Conservation (phyloP, 768 basidiomycete species). For the Trametes cubensis region DNA sequence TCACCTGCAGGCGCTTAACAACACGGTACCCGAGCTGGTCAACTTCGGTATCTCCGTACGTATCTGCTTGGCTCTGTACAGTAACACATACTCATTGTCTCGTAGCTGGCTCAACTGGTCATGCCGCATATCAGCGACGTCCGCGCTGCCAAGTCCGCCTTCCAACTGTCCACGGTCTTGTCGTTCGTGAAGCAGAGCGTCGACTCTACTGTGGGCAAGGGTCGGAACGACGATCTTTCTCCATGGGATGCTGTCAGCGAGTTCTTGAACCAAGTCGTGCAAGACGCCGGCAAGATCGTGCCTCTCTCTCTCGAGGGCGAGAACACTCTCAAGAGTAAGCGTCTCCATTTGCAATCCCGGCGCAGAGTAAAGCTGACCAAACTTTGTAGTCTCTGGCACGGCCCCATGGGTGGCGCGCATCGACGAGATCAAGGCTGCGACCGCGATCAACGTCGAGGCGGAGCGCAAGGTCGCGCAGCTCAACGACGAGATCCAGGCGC, state of each 20-base stretch:
- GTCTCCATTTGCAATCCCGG: conserved; percentile 4
- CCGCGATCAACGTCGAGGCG: conserved; percentile 88
- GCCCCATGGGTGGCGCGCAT: conserved; percentile 88
- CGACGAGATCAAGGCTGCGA: conserved; percentile 77
- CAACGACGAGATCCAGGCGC: conserved; percentile 87
- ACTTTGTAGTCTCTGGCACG: conserved; percentile 60
- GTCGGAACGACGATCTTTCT: conserved; percentile 62
- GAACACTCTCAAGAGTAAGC: conserved; percentile 77
- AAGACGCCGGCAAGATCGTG: conserved; percentile 70
- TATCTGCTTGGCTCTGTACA: background rate
- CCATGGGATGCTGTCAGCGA: conserved; percentile 80
- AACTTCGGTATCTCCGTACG: conserved; percentile 90
- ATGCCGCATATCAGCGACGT: conserved; percentile 86
- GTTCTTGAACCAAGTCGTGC: conserved; percentile 67
- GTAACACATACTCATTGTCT: background rate
- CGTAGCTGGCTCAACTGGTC: conserved; percentile 84
- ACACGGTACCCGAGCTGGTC: conserved; percentile 76
- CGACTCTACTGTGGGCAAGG: conserved; percentile 67
- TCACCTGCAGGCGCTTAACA: conserved; percentile 72
- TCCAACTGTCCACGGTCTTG: conserved; percentile 74
- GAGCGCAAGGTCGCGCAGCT: conserved; percentile 85
- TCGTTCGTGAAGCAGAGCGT: conserved; percentile 75
- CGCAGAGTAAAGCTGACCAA: conserved; percentile 1
- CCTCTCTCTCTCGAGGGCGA: conserved; percentile 75
- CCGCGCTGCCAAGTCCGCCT: conserved; percentile 72